Percentiles rank a stretch among this genome's conserved stretches.
phyloP scores from a whole-genome alignment of 768 basidiomycete genomes.

The Phanerochaete carnosa region DNA sequence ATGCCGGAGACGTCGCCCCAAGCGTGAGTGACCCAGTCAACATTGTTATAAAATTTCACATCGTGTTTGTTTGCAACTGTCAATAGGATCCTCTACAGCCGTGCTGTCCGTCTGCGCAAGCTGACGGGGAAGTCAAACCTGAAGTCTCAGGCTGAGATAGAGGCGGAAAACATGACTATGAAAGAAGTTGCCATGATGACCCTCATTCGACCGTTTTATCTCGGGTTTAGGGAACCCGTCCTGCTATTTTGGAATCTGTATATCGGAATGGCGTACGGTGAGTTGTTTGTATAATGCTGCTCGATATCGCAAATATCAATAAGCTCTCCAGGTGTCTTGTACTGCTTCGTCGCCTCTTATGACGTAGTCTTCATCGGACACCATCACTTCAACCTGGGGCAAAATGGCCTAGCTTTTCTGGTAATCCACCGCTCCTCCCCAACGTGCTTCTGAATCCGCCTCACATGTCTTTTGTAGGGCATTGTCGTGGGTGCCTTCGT shows the following conservation, averaged over 20 bases:
- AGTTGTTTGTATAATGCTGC: too few relatives aligned
- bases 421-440: conserved; percentile 11
- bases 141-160: conserved; percentile 23
- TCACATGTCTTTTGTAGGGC: conserved; percentile 10
- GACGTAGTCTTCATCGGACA: conserved; percentile 32
- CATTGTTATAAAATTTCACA: neutral
- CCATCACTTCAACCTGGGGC: conserved; percentile 34
- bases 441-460: conserved; percentile 32
- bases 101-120: conserved; percentile 28
- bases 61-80: neutral
- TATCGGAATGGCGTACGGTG: conserved; percentile 28
- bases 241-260: conserved; percentile 28
- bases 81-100: conserved; percentile 27
- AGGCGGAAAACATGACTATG: conserved; percentile 16
- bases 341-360: conserved; percentile 33
- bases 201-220: conserved; percentile 29
- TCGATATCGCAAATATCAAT: neutral
- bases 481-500: neutral
- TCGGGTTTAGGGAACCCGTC: conserved; percentile 29
- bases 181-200: conserved; percentile 21
- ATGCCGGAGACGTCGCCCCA: conserved; percentile 28
- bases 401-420: conserved; percentile 39
- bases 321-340: conserved; percentile 15
- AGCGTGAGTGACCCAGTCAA: conserved; percentile 1
- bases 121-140: conserved; percentile 28